Percentiles rank a stretch among this genome's conserved stretches.
These are phyloP conservation scores for Aspergillus tubingensis DNA, from an alignment of 2,329 filamentous ascomycete species.

Conservation along the genomic window DNA sequence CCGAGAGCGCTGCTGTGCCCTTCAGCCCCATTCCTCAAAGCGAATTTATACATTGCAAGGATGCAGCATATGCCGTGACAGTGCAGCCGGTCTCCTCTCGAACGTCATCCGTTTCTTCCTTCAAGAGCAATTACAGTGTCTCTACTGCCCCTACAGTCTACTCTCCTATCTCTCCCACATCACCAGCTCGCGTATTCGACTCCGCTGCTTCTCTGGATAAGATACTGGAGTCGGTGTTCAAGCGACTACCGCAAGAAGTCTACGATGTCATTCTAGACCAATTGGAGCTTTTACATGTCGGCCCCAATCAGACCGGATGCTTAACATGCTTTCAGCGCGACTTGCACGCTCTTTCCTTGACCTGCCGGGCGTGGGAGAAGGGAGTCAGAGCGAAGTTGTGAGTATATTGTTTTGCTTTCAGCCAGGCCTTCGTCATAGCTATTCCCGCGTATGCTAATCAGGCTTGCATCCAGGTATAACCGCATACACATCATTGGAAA, in stretches of 20 bases:
- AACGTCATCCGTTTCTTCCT: conserved; percentile 40
- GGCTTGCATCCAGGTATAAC: conserved; percentile 45
- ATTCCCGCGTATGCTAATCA: conserved; percentile 12
- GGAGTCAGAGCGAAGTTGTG: conserved; percentile 55
- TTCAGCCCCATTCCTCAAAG: conserved; percentile 31
- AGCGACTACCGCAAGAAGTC: conserved; percentile 54
- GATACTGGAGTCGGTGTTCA: conserved; percentile 40
- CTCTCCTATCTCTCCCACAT: conserved; percentile 39
- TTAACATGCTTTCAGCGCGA: conserved; percentile 58
- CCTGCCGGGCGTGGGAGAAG: conserved; percentile 59
- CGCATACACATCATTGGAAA: conserved; percentile 52
- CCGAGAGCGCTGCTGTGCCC: conserved; percentile 36
- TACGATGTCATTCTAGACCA: conserved; percentile 58
- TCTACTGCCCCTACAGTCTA: conserved; percentile 43
- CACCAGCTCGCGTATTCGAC: conserved; percentile 41
- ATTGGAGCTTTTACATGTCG: conserved; percentile 50
- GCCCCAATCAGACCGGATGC: conserved; percentile 46
- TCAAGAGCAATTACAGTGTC: conserved; percentile 39
- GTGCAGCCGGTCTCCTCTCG: conserved; percentile 35
- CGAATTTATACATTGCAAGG: conserved; percentile 31
- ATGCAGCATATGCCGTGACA: conserved; percentile 30
- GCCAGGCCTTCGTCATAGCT: too few species aligned
- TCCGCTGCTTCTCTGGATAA: conserved; percentile 39
- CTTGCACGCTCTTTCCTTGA: conserved; percentile 55
- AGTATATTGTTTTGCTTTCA: conserved; percentile 22